Conservation (phyloP, 2,329 filamentous ascomycete genomes). For the Verruconis gallopava region DNA sequence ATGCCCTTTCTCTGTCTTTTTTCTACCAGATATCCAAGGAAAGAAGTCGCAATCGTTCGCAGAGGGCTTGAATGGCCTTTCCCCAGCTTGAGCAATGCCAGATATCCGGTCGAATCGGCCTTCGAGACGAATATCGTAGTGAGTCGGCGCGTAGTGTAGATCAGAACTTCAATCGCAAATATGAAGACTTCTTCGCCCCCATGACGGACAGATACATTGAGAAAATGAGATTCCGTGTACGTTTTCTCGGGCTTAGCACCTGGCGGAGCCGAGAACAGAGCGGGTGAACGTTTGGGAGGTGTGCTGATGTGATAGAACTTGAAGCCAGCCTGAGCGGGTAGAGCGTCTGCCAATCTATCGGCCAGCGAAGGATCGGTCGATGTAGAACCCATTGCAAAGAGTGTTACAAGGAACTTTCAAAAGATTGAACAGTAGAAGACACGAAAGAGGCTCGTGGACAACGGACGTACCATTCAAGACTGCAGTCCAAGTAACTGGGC, state of each 20-base stretch:
- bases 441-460: too few relatives aligned
- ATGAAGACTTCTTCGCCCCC: constrained; percentile 47
- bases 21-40: constrained; percentile 62
- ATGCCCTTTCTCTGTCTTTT: constrained; percentile 50
- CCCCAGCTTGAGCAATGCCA: constrained; percentile 36
- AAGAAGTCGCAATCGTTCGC: constrained; percentile 58
- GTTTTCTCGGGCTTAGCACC: constrained; percentile 61
- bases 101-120: constrained; percentile 87
- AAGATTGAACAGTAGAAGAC: too few relatives aligned
- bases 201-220: constrained; percentile 41
- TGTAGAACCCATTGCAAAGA: too few relatives aligned
- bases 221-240: constrained; percentile 75
- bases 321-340: constrained; percentile 45
- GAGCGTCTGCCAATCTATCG: constrained; percentile 37
- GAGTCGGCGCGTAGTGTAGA: constrained; percentile 67
- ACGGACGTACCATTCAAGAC: too few relatives aligned
- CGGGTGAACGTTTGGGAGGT: constrained; percentile 57
- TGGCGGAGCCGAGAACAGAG: constrained; percentile 70
- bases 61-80: constrained; percentile 58
- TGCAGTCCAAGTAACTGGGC: too few relatives aligned
- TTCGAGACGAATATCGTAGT: constrained; percentile 93
- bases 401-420: too few relatives aligned
- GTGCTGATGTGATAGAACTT: constrained; percentile 79
- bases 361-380: constrained; percentile 4
- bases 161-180: constrained; percentile 73